Base-by-base conservation (phyloP, 2,329 filamentous ascomycete genomes). In the Periglandula ipomoeae region DNA sequence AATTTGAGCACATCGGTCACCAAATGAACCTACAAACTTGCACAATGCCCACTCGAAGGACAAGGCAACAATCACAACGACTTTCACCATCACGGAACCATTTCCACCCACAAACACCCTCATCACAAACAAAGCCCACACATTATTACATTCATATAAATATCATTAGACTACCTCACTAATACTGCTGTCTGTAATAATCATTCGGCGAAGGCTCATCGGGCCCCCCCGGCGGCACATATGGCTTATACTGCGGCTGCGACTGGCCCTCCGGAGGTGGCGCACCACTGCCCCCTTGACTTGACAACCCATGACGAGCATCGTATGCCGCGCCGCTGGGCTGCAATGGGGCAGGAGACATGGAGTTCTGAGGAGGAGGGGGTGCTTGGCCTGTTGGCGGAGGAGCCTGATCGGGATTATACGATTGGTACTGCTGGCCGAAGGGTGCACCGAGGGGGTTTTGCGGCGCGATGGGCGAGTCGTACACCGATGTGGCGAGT, bases 401-500 rank as follows among this genome's bases (percentile, higher is more conserved):
- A 5, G 72, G 68, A 0, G 65, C 61, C 34, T 63, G 60, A 10
- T 62, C 60, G 6, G 59, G 62, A 46, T 64, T 64, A 53, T 76
- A 73, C 48, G 63, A 62, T 40, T 70, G 65, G 50, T 73, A 77
- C 39, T 68, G 64, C 11, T 46, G 52, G 62, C 53, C 48, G 58
- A 56, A 46, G 61, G 53, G 48, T 62, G 53, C 54, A 44, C 59
- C 52, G 50, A 56, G 50, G 26, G 70, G 68, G 59, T 72, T 74
- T 60, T 76, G 72, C 5, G 73, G 64, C 11, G 73, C 78, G 35
- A 86, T 75, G 38, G 85, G 86, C 3, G 85, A 86, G 64, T 89
- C 85, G 59, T 89, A 90, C 9, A 79, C 80, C 1, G 85, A 86
- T 0, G 86, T 89, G 23, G 85, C 84, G 42, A 91, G 72, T 67